Conservation (phyloP, 2,329 filamentous ascomycete genomes). For the Catunica adiposa region DNA sequence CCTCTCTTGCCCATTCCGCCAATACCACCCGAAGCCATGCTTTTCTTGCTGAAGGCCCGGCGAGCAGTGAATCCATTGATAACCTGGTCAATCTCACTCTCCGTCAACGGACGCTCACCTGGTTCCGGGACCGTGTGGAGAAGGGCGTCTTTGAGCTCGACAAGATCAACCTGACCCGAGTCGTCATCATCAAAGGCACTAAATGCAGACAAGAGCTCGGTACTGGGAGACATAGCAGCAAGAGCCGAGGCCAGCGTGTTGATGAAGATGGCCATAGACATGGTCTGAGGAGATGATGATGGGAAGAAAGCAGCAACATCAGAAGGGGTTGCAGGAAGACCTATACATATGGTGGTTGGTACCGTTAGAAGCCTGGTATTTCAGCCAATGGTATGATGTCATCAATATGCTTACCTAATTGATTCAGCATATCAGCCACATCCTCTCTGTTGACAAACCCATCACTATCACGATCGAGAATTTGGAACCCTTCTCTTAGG, state of each 20-base stretch:
- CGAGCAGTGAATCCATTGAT: conserved; percentile 72
- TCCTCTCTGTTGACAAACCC: conserved; percentile 69
- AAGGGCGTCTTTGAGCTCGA: conserved; percentile 66
- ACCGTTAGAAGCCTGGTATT: neutral
- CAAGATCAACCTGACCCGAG: conserved; percentile 76
- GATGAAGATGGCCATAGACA: conserved; percentile 73
- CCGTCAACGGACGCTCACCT: conserved; percentile 47
- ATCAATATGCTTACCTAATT: conserved; percentile 43
- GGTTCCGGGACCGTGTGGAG: conserved; percentile 66
- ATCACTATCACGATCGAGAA: conserved; percentile 78
- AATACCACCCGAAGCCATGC: conserved; percentile 11
- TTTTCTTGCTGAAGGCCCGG: conserved; percentile 57
- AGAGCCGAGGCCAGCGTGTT: conserved; percentile 64
- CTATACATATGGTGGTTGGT: conserved; percentile 26
- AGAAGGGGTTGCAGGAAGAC: conserved; percentile 54
- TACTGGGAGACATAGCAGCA: conserved; percentile 54
- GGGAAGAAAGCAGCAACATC: conserved; percentile 75
- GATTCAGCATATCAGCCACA: conserved; percentile 71
- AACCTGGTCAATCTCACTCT: conserved; percentile 70
- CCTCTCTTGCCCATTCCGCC: conserved; percentile 42
- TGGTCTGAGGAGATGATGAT: conserved; percentile 49
- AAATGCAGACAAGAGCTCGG: conserved; percentile 76
- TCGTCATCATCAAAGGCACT: conserved; percentile 94
- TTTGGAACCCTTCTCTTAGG: conserved; percentile 83
- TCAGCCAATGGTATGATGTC: neutral